Evolutionary conservation across 1,284 basidiomycete species (phyloP), one percentile per base, ranked within the genome.

Genomic region (Fistulinella cinereoalba): DNA sequence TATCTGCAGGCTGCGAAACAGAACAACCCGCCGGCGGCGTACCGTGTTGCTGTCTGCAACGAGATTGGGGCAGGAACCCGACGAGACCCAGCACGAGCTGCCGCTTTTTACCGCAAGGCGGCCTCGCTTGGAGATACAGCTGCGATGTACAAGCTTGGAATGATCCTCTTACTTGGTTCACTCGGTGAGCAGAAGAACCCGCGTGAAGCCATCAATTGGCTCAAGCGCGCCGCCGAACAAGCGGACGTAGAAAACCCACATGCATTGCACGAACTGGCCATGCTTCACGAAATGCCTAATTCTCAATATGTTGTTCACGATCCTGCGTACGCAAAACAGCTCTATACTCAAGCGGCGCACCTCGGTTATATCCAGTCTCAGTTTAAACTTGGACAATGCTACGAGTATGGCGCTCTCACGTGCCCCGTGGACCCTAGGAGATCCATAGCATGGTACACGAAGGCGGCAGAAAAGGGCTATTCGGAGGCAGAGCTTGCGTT

Each of bases 161-260:
- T 97, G 86, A 92, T 98, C 51, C 76, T 97, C 37, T 76, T 99
- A 15, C 82, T 91, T 38, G 96, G 95, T 4, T 69, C 85, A 22
- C 76, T 98, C 21, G 89, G 85, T 15, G 92, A 97, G 65, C 83
- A 79, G 42, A 83, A 81, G 50, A 98, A 96, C 60, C 82, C 86
- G 1, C 82, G 93, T 39, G 96, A 99, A 65, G 94, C 94, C 6
- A 83, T 97, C 50, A 88, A 86, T 40, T 99, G 97, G 97, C 76
- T 99, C 36, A 88, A 89, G 54, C 81, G 95, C 18, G 96, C 97
- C 1, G 96, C 94, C 1, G 87, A 92, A 54, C 96, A 99, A 70
- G 97, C 97, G 6, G 97, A 99, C 71, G 92, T 94, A 64, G 95
- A 98, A 58, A 98, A 98, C 64, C 97, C 97, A 2, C 97, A 99